Evolutionary conservation across 2,329 filamentous ascomycete species (phyloP).

Genomic region (Trichoderma endophyticum): DNA sequence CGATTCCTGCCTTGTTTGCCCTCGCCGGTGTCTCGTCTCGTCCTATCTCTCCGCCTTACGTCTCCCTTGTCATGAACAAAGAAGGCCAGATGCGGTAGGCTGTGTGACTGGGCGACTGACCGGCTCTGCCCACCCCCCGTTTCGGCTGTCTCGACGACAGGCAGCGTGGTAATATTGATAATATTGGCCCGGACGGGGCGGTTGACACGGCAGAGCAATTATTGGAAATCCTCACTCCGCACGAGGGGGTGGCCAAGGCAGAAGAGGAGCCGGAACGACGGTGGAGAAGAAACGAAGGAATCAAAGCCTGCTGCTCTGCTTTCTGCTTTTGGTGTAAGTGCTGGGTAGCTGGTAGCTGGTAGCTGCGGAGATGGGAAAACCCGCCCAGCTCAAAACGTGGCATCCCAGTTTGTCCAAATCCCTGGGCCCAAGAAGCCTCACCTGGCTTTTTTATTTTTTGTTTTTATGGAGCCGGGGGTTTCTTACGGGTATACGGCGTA

Average conservation of each 20-base stretch:
- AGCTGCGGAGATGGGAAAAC: background rate
- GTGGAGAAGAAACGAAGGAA: constrained; percentile 11
- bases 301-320: background rate
- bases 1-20: constrained; percentile 5
- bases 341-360: background rate
- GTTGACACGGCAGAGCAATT: constrained; percentile 2
- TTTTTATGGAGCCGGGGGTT: background rate
- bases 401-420: background rate
- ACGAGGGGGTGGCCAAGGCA: constrained; percentile 9
- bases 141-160: background rate
- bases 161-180: constrained; percentile 8
- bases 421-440: background rate
- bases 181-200: background rate
- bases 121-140: constrained; percentile 1
- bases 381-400: background rate
- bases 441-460: background rate
- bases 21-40: background rate
- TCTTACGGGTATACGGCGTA: background rate
- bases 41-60: constrained; percentile 1
- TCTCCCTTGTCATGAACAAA: background rate
- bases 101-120: background rate
- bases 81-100: background rate
- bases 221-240: constrained; percentile 18
- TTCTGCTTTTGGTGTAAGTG: constrained; percentile 4
- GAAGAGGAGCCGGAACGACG: background rate